phyloP scores from a whole-genome alignment of 305 asterid species.

The Coffea humblotiana region DNA sequence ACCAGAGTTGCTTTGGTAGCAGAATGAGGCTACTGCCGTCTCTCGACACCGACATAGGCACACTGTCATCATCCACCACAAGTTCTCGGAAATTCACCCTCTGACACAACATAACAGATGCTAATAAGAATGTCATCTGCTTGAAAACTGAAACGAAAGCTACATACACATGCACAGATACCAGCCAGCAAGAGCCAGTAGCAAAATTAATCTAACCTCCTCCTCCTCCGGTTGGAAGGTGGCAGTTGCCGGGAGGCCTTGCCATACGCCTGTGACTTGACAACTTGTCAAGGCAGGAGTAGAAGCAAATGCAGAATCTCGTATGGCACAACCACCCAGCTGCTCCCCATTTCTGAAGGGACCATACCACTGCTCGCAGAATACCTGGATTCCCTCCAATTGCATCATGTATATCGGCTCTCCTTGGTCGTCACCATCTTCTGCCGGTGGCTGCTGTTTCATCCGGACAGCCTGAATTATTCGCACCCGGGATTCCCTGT shows the following conservation, averaged over 20 bases:
- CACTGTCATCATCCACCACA: conserved; percentile 22
- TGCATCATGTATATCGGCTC: conserved; percentile 32
- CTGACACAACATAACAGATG: conserved; percentile 11
- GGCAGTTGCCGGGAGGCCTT: conserved; percentile 44
- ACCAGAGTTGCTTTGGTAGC: conserved; percentile 86
- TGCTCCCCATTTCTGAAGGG: conserved; percentile 92
- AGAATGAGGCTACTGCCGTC: conserved; percentile 44
- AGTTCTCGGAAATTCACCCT: conserved; percentile 45
- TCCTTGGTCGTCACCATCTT: neutral
- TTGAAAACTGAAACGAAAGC: too few relatives aligned
- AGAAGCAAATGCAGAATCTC: conserved; percentile 87
- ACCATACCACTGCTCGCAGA: conserved; percentile 91
- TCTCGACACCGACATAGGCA: conserved; percentile 37
- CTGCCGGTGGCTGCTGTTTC: neutral
- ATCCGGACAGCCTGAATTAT: conserved; percentile 49
- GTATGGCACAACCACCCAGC: conserved; percentile 88
- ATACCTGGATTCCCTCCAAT: conserved; percentile 50
- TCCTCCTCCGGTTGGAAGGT: conserved; percentile 21
- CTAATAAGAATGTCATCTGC: too few relatives aligned
- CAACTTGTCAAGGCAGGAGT: conserved; percentile 56
- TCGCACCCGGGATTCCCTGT: conserved; percentile 63
- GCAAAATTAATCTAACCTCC: neutral
- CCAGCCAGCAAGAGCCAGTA: too few relatives aligned
- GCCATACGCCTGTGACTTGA: conserved; percentile 60
- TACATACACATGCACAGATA: too few relatives aligned